These are phyloP conservation scores for Tetracladium maxilliforme DNA, from an alignment of 2,329 filamentous ascomycete genomes.

Conservation along the genomic window DNA sequence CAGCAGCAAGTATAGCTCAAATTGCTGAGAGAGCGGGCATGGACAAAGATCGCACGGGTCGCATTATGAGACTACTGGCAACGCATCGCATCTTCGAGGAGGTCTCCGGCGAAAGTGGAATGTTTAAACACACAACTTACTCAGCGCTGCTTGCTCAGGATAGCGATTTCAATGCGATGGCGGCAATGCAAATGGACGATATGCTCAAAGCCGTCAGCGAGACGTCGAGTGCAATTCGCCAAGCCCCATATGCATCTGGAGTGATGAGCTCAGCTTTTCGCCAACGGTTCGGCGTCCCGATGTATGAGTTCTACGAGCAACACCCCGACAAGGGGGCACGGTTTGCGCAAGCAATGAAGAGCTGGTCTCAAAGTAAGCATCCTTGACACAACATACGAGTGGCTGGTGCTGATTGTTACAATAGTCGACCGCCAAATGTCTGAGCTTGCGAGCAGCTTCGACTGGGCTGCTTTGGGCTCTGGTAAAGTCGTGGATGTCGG, in stretches of 20 bases:
- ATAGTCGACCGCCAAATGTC: slow-evolving; percentile 12
- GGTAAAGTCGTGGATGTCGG: slow-evolving; percentile 16
- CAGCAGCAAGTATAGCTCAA: too few relatives aligned
- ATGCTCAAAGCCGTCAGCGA: slow-evolving; percentile 12
- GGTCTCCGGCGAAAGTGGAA: slow-evolving; percentile 4
- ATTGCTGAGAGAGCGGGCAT: slow-evolving; percentile 8
- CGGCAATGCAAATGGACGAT: slow-evolving; percentile 11
- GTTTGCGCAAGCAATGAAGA: slow-evolving; percentile 15
- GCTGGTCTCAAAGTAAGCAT: slow-evolving; percentile 9
- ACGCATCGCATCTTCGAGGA: slow-evolving; percentile 11
- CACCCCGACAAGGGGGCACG: slow-evolving; percentile 10
- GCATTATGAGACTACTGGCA: slow-evolving; percentile 9
- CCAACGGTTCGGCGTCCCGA: slow-evolving; percentile 7
- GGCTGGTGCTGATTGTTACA: slow-evolving; percentile 1
- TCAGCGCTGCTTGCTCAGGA: slow-evolving; percentile 7
- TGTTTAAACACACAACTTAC: slow-evolving; percentile 10
- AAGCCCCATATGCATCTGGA: slow-evolving; percentile 4
- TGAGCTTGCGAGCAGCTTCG: slow-evolving; percentile 10
- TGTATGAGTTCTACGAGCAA: slow-evolving; percentile 14
- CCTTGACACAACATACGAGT: not conserved
- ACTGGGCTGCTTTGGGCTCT: slow-evolving; percentile 10
- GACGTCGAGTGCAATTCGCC: slow-evolving; percentile 5
- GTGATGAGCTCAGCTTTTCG: slow-evolving; percentile 9
- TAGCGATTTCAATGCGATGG: slow-evolving; percentile 5
- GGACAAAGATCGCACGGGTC: slow-evolving; percentile 9